phyloP scores from a whole-genome alignment of 1,284 basidiomycete genomes.

The Taiwanofungus camphoratus region DNA sequence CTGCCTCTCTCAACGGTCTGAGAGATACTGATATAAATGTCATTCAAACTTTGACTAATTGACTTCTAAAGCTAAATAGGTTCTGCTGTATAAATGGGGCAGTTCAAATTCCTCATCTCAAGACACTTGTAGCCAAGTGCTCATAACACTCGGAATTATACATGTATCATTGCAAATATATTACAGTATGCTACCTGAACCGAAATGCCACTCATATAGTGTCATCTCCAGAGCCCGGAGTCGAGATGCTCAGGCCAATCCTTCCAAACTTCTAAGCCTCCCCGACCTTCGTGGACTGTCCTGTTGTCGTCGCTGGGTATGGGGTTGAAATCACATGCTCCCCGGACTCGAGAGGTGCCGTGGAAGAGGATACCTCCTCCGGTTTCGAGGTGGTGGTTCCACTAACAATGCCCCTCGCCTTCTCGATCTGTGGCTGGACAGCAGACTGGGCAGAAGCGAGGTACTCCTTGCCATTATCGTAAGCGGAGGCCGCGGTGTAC shows the following conservation, averaged over 20 bases:
- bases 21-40: conserved; percentile 1
- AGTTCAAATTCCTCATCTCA: too few relatives aligned
- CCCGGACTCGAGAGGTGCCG: conserved; percentile 39
- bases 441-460: conserved; percentile 35
- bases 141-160: too few relatives aligned
- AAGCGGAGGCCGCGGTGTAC: conserved; percentile 25
- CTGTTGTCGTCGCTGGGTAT: conserved; percentile 27
- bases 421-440: conserved; percentile 32
- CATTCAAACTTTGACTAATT: too few relatives aligned
- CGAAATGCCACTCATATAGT: too few relatives aligned
- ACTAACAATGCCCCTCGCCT: conserved; percentile 20
- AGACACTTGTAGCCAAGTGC: too few relatives aligned
- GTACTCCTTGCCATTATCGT: conserved; percentile 36
- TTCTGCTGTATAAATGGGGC: too few relatives aligned
- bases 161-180: too few relatives aligned
- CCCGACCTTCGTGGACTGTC: conserved; percentile 18
- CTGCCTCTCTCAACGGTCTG: neutral
- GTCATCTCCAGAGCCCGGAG: too few relatives aligned
- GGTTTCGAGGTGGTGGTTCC: conserved; percentile 10
- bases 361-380: conserved; percentile 33
- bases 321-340: conserved; percentile 31
- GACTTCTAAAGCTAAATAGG: too few relatives aligned
- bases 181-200: too few relatives aligned
- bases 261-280: too few relatives aligned
- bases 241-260: conserved; percentile 18